Evolutionary conservation across 768 basidiomycete genomes (phyloP).

Genomic region (Rhizopogon vulgaris): DNA sequence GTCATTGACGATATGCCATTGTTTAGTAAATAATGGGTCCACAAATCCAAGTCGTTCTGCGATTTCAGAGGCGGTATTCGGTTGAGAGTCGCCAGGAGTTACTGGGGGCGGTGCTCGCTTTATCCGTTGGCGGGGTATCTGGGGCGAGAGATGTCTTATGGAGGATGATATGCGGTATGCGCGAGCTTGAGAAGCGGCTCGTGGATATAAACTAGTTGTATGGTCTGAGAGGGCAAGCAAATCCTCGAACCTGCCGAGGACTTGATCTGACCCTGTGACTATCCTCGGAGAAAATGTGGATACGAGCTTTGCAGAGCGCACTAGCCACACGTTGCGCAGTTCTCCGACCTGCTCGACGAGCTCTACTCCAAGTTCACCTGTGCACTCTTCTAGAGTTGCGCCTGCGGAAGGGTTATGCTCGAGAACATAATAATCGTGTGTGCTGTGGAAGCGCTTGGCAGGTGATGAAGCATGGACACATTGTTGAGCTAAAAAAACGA

Average conservation of each 20-base stretch:
- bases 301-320: slow-evolving; percentile 47
- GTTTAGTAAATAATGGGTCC: slow-evolving; percentile 78
- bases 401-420: slow-evolving; percentile 50
- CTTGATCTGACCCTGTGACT: slow-evolving; percentile 34
- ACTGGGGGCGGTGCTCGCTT: slow-evolving; percentile 64
- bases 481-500: slow-evolving; percentile 23
- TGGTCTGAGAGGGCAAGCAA: slow-evolving; percentile 26
- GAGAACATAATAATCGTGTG: slow-evolving; percentile 80
- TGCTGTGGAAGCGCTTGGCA: slow-evolving; percentile 48
- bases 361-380: slow-evolving; percentile 63
- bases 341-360: slow-evolving; percentile 86
- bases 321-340: slow-evolving; percentile 76
- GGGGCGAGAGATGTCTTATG: slow-evolving; percentile 54
- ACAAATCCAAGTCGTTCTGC: slow-evolving; percentile 59
- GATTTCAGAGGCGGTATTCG: slow-evolving; percentile 33
- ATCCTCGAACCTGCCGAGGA: slow-evolving; percentile 42
- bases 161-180: slow-evolving; percentile 46
- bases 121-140: slow-evolving; percentile 57
- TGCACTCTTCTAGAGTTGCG: slow-evolving; percentile 57
- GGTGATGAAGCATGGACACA: slow-evolving; percentile 30
- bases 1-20: slow-evolving; percentile 96
- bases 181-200: slow-evolving; percentile 25
- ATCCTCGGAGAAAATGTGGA: slow-evolving; percentile 18
- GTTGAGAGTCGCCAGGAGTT: slow-evolving; percentile 25
- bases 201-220: slow-evolving; percentile 1